Evolutionary conservation across 805 yeast genomes (phyloP).

Genomic region (Pichia occidentalis): DNA sequence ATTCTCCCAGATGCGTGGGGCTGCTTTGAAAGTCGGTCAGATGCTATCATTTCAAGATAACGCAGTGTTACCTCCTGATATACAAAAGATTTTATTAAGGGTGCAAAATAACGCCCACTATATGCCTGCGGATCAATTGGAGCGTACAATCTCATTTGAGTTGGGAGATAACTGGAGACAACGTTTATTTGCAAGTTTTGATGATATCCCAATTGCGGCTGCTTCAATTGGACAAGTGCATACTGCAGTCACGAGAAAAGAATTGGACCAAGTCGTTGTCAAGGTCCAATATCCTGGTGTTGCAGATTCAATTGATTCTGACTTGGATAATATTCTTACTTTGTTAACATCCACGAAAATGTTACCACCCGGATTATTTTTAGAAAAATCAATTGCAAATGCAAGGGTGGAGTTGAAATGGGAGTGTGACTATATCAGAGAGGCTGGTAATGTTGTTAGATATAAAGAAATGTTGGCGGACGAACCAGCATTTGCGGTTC

Average conservation of each 20-base stretch:
- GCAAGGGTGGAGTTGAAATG: slow-evolving; percentile 91
- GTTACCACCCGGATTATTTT: slow-evolving; percentile 84
- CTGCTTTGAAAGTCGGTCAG: slow-evolving; percentile 96
- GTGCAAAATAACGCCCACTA: slow-evolving; percentile 94
- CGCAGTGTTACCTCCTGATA: slow-evolving; percentile 74
- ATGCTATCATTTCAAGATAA: slow-evolving; percentile 92
- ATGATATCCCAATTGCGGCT: slow-evolving; percentile 90
- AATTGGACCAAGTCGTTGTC: slow-evolving; percentile 74
- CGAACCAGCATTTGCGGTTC: slow-evolving; percentile 67
- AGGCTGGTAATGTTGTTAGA: slow-evolving; percentile 67
- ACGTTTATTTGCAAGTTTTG: slow-evolving; percentile 61
- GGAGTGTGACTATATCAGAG: slow-evolving; percentile 96
- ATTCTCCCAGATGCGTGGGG: slow-evolving; percentile 95
- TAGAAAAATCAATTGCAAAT: slow-evolving; percentile 87
- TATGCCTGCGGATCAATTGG: slow-evolving; percentile 91
- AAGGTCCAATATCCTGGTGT: slow-evolving; percentile 98
- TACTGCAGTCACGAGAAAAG: slow-evolving; percentile 56
- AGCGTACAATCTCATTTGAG: slow-evolving; percentile 62
- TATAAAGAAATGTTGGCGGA: slow-evolving; percentile 57
- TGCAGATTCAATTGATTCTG: slow-evolving; percentile 87
- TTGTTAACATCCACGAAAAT: slow-evolving; percentile 79
- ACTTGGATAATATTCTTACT: slow-evolving; percentile 76
- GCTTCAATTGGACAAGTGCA: slow-evolving; percentile 98
- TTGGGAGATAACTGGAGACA: slow-evolving; percentile 77
- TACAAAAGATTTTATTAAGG: slow-evolving; percentile 69